Percentiles rank a stretch among this genome's conserved stretches.
Conservation (phyloP, 2,329 filamentous ascomycete genomes). For the Cercospora zeina region DNA sequence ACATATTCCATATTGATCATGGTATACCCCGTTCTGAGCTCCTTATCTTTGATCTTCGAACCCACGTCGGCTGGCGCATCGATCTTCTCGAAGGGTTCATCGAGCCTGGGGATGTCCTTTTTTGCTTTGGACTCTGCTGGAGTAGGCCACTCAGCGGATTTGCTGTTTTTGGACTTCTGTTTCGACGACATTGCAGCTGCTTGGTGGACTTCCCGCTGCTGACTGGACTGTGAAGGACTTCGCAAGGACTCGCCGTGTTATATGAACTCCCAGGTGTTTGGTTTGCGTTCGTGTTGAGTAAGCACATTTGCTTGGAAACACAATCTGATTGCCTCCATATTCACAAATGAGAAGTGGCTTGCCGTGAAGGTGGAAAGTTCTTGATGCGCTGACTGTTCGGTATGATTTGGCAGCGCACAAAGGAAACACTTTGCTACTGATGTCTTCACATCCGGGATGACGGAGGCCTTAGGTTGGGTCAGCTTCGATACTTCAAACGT, state of each 20-base stretch:
- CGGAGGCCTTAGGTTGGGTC: background rate
- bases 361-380: background rate
- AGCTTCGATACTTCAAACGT: background rate
- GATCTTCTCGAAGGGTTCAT: background rate
- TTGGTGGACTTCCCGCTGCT: background rate
- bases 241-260: background rate
- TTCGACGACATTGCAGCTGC: background rate
- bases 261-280: background rate
- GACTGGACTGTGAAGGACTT: background rate
- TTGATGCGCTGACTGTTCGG: background rate
- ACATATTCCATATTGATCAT: conserved; percentile 1
- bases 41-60: background rate
- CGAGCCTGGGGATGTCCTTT: background rate
- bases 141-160: background rate
- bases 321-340: background rate
- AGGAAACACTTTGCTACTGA: background rate
- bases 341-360: background rate
- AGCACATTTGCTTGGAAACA: background rate
- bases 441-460: background rate
- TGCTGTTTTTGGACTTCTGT: background rate
- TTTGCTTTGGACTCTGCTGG: background rate
- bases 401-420: background rate
- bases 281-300: background rate
- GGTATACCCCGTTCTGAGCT: background rate
- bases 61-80: background rate